phyloP scores from a whole-genome alignment of 768 basidiomycete genomes.

The Trametes coccinea region DNA sequence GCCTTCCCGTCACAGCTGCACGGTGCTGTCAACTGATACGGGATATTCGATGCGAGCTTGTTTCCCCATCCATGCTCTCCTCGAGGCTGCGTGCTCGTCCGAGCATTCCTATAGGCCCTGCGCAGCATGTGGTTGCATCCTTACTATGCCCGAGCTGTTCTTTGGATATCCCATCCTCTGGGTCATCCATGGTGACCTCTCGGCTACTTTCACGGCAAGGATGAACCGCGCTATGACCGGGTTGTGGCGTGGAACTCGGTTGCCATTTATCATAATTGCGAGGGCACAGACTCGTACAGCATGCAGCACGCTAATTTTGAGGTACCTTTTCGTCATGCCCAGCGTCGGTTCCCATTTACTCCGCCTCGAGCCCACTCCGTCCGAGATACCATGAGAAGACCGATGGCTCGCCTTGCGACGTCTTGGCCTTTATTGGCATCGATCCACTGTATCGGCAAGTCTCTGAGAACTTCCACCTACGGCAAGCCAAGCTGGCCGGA shows the following conservation, averaged over 20 bases:
- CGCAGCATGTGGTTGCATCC: slow-evolving; percentile 16
- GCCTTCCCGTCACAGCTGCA: slow-evolving; percentile 19
- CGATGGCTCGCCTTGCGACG: slow-evolving; percentile 17
- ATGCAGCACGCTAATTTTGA: slow-evolving; percentile 15
- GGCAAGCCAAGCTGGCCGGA: slow-evolving; percentile 24
- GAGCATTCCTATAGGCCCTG: slow-evolving; percentile 7
- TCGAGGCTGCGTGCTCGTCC: background rate
- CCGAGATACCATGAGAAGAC: slow-evolving; percentile 19
- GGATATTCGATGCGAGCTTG: slow-evolving; percentile 19
- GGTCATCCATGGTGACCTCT: background rate
- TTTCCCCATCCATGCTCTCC: slow-evolving; percentile 4
- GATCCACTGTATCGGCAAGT: slow-evolving; percentile 15
- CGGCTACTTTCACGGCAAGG: slow-evolving; percentile 9
- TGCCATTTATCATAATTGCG: slow-evolving; percentile 3
- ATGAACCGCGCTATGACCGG: slow-evolving; percentile 12
- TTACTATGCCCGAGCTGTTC: slow-evolving; percentile 16
- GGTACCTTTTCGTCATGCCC: slow-evolving; percentile 8
- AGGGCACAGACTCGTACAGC: slow-evolving; percentile 18
- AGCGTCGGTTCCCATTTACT: slow-evolving; percentile 1
- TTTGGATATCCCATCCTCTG: slow-evolving; percentile 9
- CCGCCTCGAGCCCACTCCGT: slow-evolving; percentile 15
- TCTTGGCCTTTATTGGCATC: slow-evolving; percentile 15
- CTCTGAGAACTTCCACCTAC: slow-evolving; percentile 22
- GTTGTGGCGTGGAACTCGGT: slow-evolving; percentile 12
- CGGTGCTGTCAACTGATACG: slow-evolving; percentile 17